Evolutionary conservation across 1,139 yeast genomes (phyloP), one percentile per base, ranked within the genome.

Genomic region (Saccharomycopsis crataegensis): DNA sequence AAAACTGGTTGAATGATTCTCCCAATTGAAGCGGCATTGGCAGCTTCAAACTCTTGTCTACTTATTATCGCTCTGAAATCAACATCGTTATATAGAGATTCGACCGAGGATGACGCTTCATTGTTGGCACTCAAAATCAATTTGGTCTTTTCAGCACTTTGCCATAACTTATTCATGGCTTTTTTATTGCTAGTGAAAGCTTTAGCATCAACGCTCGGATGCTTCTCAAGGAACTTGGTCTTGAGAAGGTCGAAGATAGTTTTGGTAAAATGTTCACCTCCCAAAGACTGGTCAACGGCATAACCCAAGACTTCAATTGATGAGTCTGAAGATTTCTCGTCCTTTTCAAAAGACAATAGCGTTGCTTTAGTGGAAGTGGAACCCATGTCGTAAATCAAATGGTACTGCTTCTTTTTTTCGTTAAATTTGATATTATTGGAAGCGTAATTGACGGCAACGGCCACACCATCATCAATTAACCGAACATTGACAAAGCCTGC

Each of bases 281-380:
- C 95, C 50, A 89, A 71, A 1, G 70, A 61, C 17, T 74, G 72
- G 63, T 85, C 89, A 63, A 69, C 80, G 0, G 93, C 91, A 57
- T 83, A 78, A 40, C 88, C 90, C 64, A 84, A 86, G 40, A 89
- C 76, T 55, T 82, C 86, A 51, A 89, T 71, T 7, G 67, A 64
- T 22, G 72, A 60, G 1, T 73, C 70, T 12, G 63, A 60, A 6
- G 73, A 67, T 8, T 64, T 70, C 58, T 75, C 75, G n/a, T 62
- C 62, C 37, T 79, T 78, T 42, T 72, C 70, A 59, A 83, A 73
- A 6, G n/a, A n/a, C 54, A 91, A 82, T 37, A 93, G 70, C 0
- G 98, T 86, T 2, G 96, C 96, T 55, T 83, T 80, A 0, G 96
- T 86, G 0, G 95, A 83, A 1, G 96, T 96, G 2, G 96, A 94